phyloP scores from a whole-genome alignment of 2,329 filamentous ascomycete genomes.

The Elsinoe arachidis region DNA sequence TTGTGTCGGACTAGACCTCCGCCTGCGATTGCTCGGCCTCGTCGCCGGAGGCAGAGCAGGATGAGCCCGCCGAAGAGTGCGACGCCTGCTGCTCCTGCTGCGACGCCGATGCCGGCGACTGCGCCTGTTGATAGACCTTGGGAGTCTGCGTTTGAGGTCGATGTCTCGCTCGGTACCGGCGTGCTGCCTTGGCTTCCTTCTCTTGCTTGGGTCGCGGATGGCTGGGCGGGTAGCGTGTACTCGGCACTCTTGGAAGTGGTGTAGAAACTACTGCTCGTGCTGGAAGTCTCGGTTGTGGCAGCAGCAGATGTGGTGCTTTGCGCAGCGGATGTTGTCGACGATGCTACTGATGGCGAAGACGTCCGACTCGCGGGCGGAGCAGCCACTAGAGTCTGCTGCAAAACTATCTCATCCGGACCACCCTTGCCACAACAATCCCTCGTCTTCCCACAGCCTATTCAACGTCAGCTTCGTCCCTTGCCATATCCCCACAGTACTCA shows the following conservation, averaged over 20 bases:
- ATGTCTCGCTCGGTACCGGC: neutral
- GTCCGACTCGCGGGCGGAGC: neutral
- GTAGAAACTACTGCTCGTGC: too few relatives aligned
- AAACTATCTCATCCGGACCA: neutral
- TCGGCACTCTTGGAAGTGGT: too few relatives aligned
- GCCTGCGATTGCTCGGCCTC: neutral
- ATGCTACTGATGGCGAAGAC: neutral
- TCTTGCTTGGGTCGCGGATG: neutral
- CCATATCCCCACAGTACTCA: neutral
- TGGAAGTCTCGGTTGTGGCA: neutral
- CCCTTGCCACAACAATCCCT: slow-evolving; percentile 9
- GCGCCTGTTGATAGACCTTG: neutral
- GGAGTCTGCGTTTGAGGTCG: neutral
- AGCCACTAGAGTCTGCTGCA: neutral
- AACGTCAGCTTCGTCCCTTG: neutral
- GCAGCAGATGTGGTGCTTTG: neutral
- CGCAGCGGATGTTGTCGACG: neutral
- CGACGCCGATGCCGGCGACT: slow-evolving; percentile 8
- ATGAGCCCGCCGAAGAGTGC: neutral
- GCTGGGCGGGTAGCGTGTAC: neutral
- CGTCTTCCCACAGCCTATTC: slow-evolving; percentile 3
- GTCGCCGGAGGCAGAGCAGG: neutral
- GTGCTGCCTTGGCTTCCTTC: neutral
- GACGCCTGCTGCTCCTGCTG: neutral
- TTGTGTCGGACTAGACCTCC: neutral